Evolutionary conservation across 2,329 filamentous ascomycete genomes (phyloP).

Genomic region (Alternaria hordeiaustralica): DNA sequence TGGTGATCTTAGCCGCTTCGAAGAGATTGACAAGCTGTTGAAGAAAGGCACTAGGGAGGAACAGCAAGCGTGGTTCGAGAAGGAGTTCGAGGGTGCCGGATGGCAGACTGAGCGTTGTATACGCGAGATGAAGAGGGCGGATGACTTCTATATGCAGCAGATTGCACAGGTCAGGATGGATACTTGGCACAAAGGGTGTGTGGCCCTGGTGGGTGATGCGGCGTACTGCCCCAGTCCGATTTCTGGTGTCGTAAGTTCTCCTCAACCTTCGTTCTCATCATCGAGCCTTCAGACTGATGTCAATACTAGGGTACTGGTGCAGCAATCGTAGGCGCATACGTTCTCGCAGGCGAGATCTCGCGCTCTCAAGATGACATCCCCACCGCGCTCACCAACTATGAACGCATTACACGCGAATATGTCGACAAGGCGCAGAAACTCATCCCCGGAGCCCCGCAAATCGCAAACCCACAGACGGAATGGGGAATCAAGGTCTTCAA

Average conservation of each 20-base stretch:
- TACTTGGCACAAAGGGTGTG: conserved; percentile 43
- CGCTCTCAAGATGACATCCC: conserved; percentile 25
- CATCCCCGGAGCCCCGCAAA: conserved; percentile 30
- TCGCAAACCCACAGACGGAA: conserved; percentile 33
- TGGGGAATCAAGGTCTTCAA: conserved; percentile 31
- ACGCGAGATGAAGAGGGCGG: conserved; percentile 46
- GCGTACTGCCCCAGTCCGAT: conserved; percentile 48
- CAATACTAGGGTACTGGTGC: conserved; percentile 32
- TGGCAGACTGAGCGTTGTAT: conserved; percentile 49
- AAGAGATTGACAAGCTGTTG: conserved; percentile 21
- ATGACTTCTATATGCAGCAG: conserved; percentile 56
- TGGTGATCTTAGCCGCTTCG: conserved; percentile 22
- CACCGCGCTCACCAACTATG: conserved; percentile 31
- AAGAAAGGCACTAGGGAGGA: conserved; percentile 21
- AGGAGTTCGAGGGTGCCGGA: conserved; percentile 46
- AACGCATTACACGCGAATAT: conserved; percentile 26
- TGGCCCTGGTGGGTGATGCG: conserved; percentile 49
- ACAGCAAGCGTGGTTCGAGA: conserved; percentile 32
- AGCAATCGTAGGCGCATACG: conserved; percentile 49
- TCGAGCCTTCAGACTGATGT: conserved; percentile 4
- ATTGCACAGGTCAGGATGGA: conserved; percentile 50
- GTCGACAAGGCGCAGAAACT: conserved; percentile 33
- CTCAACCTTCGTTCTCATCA: too few relatives aligned
- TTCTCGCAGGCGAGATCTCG: conserved; percentile 48
- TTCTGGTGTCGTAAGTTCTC: conserved; percentile 29